Evolutionary conservation across 1,284 basidiomycete species (phyloP).

Genomic region (Pascua sp.): DNA sequence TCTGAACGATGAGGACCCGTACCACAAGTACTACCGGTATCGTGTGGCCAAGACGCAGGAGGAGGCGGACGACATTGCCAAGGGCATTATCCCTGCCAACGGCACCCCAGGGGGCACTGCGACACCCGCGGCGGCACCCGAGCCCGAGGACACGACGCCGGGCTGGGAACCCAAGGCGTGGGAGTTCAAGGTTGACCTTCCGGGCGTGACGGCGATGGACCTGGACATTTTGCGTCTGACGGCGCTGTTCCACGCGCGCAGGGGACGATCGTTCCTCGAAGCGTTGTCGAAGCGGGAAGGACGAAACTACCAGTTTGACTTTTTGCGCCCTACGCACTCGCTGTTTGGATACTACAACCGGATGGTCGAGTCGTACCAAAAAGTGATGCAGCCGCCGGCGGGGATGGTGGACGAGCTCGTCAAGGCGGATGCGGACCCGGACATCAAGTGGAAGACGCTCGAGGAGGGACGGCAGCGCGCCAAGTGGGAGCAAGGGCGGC

Average conservation of each 20-base stretch:
- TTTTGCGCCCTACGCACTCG: slow-evolving; percentile 90
- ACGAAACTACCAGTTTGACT: slow-evolving; percentile 97
- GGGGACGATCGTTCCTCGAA: slow-evolving; percentile 81
- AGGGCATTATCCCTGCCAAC: slow-evolving; percentile 19
- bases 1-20: slow-evolving; percentile 84
- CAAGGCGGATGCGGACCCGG: slow-evolving; percentile 58
- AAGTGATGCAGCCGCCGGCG: slow-evolving; percentile 78
- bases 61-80: slow-evolving; percentile 64
- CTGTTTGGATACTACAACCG: slow-evolving; percentile 96
- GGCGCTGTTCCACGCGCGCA: slow-evolving; percentile 89
- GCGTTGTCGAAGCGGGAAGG: slow-evolving; percentile 83
- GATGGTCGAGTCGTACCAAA: slow-evolving; percentile 93
- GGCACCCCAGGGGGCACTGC: slow-evolving; percentile 11
- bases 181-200: slow-evolving; percentile 83
- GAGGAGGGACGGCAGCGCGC: slow-evolving; percentile 74
- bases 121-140: slow-evolving; percentile 30
- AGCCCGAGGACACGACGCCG: slow-evolving; percentile 40
- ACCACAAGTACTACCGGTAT: slow-evolving; percentile 93
- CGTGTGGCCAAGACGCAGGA: slow-evolving; percentile 65
- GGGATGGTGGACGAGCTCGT: slow-evolving; percentile 67
- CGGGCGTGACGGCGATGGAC: slow-evolving; percentile 84
- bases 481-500: slow-evolving; percentile 79
- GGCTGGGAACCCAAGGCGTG: slow-evolving; percentile 73
- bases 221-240: slow-evolving; percentile 90
- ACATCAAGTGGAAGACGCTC: slow-evolving; percentile 69